Percentiles rank a stretch among this genome's conserved stretches.
These are phyloP conservation scores for Metschnikowia proteae DNA, from an alignment of 805 yeast genomes.

Conservation along the genomic window DNA sequence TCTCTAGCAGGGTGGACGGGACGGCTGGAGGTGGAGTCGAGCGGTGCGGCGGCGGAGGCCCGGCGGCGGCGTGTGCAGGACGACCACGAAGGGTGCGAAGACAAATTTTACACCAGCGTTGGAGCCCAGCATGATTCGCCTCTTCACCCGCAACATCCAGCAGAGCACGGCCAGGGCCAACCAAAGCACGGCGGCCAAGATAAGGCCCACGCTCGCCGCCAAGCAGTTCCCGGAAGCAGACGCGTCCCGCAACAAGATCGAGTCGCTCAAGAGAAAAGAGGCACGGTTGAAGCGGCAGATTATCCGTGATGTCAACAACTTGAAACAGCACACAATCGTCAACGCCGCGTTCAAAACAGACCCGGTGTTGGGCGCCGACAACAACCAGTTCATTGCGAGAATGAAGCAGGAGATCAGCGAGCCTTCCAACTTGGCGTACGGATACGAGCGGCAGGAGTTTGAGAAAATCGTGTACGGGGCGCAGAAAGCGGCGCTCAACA, in stretches of 20 bases:
- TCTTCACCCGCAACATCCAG: slow-evolving; percentile 9
- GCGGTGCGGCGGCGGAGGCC: neutral
- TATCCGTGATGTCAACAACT: slow-evolving; percentile 34
- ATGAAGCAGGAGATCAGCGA: slow-evolving; percentile 63
- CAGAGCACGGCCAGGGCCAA: slow-evolving; percentile 7
- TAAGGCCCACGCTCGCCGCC: slow-evolving; percentile 28
- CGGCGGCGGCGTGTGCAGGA: neutral
- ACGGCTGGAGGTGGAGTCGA: neutral
- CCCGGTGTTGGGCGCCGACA: slow-evolving; percentile 76
- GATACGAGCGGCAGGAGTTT: slow-evolving; percentile 59
- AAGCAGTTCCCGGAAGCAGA: slow-evolving; percentile 33
- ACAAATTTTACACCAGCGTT: slow-evolving; percentile 2
- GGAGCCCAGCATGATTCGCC: slow-evolving; percentile 10
- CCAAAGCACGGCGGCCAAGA: slow-evolving; percentile 8
- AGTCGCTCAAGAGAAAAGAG: slow-evolving; percentile 37
- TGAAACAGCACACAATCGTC: slow-evolving; percentile 35
- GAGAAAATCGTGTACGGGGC: slow-evolving; percentile 78
- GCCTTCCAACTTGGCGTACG: slow-evolving; percentile 58
- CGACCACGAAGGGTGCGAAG: neutral
- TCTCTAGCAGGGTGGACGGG: neutral
- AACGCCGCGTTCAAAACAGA: slow-evolving; percentile 48
- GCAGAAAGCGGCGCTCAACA: slow-evolving; percentile 53
- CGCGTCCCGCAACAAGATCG: slow-evolving; percentile 31
- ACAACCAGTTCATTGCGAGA: slow-evolving; percentile 65
- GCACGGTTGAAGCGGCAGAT: slow-evolving; percentile 39